These are phyloP conservation scores for Samsoniella hepiali DNA, from an alignment of 2,329 filamentous ascomycete species.

Conservation along the genomic window DNA sequence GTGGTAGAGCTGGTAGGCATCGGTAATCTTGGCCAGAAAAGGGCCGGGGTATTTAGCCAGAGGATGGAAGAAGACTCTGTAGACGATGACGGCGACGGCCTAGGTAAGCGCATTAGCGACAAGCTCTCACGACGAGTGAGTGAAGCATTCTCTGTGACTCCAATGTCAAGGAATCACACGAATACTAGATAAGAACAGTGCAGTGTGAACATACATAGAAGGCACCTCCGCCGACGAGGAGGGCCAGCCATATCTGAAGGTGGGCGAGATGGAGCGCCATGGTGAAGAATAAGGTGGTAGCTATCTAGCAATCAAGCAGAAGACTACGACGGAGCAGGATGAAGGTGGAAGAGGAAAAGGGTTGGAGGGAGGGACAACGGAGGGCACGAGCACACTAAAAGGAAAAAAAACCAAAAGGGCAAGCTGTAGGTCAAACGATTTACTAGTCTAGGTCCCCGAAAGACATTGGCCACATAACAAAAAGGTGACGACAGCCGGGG, in stretches of 20 bases:
- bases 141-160: not conserved
- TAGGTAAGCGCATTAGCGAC: constrained; percentile 23
- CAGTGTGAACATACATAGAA: constrained; percentile 39
- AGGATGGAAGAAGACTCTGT: constrained; percentile 62
- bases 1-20: constrained; percentile 66
- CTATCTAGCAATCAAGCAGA: not conserved
- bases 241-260: constrained; percentile 39
- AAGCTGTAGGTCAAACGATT: not conserved
- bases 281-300: constrained; percentile 9
- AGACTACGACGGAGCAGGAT: not conserved
- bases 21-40: constrained; percentile 59
- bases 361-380: not conserved
- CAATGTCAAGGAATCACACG: not conserved
- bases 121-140: not conserved
- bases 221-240: constrained; percentile 33
- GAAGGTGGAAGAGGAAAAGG: not conserved
- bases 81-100: constrained; percentile 45
- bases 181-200: not conserved
- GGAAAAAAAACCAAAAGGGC: not conserved
- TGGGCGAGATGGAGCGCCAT: constrained; percentile 34
- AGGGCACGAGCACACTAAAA: constrained; percentile 14
- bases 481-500: not conserved
- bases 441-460: not conserved
- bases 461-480: not conserved
- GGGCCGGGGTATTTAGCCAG: constrained; percentile 64